These are phyloP conservation scores for Bretschneidera sinensis DNA, from an alignment of 345 rosid genomes.

Conservation along the genomic window DNA sequence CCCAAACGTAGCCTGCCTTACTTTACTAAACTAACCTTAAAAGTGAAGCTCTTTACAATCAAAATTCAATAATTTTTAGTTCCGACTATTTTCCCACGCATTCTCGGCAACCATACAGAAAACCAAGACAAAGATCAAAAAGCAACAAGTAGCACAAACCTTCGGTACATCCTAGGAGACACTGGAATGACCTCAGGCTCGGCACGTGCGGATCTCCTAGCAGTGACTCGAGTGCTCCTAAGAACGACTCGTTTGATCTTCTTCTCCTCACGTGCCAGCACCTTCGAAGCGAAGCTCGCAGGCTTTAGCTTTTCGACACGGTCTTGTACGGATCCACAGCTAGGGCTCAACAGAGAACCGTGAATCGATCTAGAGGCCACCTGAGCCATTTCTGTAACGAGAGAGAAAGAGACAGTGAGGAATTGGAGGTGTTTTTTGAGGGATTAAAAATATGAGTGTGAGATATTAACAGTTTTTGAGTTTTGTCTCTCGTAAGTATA, in stretches of 20 bases:
- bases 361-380: constrained; percentile 68
- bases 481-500: background rate
- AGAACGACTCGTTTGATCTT: constrained; percentile 21
- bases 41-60: background rate
- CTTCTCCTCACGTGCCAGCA: constrained; percentile 28
- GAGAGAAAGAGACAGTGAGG: constrained; percentile 3
- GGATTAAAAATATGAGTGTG: constrained; percentile 1
- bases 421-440: background rate
- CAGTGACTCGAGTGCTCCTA: constrained; percentile 33
- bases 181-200: constrained; percentile 68
- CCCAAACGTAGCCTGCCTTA: background rate
- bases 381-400: constrained; percentile 65
- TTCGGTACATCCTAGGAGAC: constrained; percentile 54
- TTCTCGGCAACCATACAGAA: constrained; percentile 5
- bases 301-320: constrained; percentile 48
- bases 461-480: background rate
- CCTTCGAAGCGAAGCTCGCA: constrained; percentile 43
- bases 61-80: background rate
- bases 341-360: constrained; percentile 34
- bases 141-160: constrained; percentile 26
- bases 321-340: constrained; percentile 44
- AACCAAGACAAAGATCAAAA: background rate
- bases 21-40: too few species aligned
- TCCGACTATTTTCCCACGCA: background rate
- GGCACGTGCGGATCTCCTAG: constrained; percentile 44